Conservation (phyloP, 176 grass and related monocot species). For the Saccharum officinarum region DNA sequence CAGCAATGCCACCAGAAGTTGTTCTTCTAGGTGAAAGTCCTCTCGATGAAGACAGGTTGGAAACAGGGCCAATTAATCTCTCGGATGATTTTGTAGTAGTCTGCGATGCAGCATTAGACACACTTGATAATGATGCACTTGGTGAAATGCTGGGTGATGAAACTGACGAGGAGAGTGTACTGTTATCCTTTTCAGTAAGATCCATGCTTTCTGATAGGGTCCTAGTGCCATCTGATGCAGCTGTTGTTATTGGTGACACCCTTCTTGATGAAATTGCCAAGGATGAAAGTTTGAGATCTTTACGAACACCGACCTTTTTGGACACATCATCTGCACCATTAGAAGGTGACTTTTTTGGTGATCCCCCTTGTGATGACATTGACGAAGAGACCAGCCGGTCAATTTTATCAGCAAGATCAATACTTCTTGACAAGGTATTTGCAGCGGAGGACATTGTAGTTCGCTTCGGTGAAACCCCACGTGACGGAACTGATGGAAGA, state of each 20-base stretch:
- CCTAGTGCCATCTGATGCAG: conserved; percentile 20
- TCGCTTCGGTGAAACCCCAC: conserved; percentile 45
- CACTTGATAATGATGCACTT: conserved; percentile 23
- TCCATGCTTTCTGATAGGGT: conserved; percentile 35
- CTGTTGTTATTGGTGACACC: conserved; percentile 31
- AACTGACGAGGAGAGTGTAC: conserved; percentile 6
- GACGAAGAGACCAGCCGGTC: conserved; percentile 37
- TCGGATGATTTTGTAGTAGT: conserved; percentile 36
- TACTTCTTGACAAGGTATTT: conserved; percentile 52
- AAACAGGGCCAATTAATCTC: conserved; percentile 29
- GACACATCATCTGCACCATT: conserved; percentile 16
- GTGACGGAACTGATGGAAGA: conserved; percentile 41
- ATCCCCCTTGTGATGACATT: conserved; percentile 16
- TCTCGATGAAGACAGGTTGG: conserved; percentile 30
- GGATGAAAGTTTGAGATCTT: conserved; percentile 38
- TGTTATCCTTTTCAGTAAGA: conserved; percentile 44
- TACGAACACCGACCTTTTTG: conserved; percentile 1
- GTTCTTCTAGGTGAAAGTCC: conserved; percentile 52
- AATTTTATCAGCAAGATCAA: conserved; percentile 59
- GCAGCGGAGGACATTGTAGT: conserved; percentile 28
- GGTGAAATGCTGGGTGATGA: conserved; percentile 45
- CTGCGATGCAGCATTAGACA: conserved; percentile 45
- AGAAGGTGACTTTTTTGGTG: conserved; percentile 41
- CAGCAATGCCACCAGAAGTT: conserved; percentile 34
- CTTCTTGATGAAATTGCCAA: conserved; percentile 34